Conservation (phyloP, 257 asterid species). For the Rhazya stricta region DNA sequence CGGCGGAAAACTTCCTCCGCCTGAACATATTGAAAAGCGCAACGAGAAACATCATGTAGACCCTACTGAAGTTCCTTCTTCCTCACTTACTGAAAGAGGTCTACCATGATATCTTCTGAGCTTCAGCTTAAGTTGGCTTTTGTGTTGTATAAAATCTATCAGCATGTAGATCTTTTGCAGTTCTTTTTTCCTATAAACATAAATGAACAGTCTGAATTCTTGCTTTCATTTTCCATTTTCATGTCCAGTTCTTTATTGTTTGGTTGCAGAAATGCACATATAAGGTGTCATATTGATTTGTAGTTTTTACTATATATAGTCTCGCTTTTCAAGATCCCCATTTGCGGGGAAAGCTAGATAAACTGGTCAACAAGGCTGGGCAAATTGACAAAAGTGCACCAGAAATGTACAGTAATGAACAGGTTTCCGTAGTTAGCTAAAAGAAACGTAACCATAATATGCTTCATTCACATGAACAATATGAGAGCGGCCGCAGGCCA, state of each 20-base stretch:
- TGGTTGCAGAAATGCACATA: too few relatives aligned
- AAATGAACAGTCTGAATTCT: neutral
- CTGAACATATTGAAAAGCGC: slow-evolving; percentile 8
- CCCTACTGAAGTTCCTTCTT: neutral
- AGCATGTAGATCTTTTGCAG: neutral
- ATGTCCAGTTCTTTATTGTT: neutral
- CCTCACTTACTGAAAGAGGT: slow-evolving; percentile 9
- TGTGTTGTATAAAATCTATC: neutral
- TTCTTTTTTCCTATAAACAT: neutral
- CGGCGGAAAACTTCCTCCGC: slow-evolving; percentile 33
- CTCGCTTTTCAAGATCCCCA: too few relatives aligned
- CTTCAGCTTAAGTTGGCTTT: slow-evolving; percentile 7
- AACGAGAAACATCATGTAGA: neutral
- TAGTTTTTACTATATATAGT: too few relatives aligned
- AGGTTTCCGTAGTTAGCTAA: neutral
- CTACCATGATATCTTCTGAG: slow-evolving; percentile 9
- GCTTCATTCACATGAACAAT: neutral
- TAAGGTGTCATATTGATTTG: too few relatives aligned
- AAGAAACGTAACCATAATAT: too few relatives aligned
- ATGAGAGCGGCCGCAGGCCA: neutral
- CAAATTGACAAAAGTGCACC: neutral
- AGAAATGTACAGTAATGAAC: too few relatives aligned
- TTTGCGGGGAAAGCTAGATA: too few relatives aligned
- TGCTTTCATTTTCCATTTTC: neutral
- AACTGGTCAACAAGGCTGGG: neutral